Evolutionary conservation across 2,329 filamentous ascomycete species (phyloP), one percentile per base, ranked within the genome.

Genomic region (Chrysoporthe deuterocubensis): DNA sequence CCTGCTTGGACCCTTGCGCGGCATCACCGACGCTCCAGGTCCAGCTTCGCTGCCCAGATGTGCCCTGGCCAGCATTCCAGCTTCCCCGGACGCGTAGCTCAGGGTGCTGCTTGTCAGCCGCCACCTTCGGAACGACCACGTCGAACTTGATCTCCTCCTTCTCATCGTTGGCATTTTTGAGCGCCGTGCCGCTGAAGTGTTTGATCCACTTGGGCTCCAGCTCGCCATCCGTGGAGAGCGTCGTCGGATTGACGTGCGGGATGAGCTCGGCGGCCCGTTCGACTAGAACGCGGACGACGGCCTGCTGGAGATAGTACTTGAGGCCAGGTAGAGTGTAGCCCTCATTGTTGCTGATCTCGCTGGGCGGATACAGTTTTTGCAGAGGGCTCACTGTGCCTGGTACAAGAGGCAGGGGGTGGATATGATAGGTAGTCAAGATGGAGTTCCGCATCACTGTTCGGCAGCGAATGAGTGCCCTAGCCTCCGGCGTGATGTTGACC

Each of bases 301-400:
- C 81, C 21, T 79, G 79, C 66, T 78, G 76, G 9, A 87, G 71
- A 73, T 86, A 86, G 70, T 81, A 79, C 14, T 78, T 75, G 6
- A 85, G 78, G 44, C 83, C 81, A 11, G 72, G 69, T 18, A 83
- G 75, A 69, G 79, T 79, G 0, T 81, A 79, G 70, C 85, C 87
- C 6, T 78, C 76, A 34, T 83, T 80, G 13, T 59, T 64, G 21
- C 65, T 75, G 73, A 62, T 9, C 43, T 61, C 58, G 26, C 58
- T 80, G 0, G 84, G 84, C 0, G 82, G 79, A 69, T 82, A 85
- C 18, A 76, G 69, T 4, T 70, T 64, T 2, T 78, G 75, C 1
- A 87, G 74, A 3, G 76, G 72, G 67, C 78, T 78, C 1, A 67
- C 14, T 32, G 62, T 34, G 69, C 65, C 68, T 37, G 67, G 16